Conservation (phyloP, 2,329 filamentous ascomycete species). For the Colletotrichum sojae region DNA sequence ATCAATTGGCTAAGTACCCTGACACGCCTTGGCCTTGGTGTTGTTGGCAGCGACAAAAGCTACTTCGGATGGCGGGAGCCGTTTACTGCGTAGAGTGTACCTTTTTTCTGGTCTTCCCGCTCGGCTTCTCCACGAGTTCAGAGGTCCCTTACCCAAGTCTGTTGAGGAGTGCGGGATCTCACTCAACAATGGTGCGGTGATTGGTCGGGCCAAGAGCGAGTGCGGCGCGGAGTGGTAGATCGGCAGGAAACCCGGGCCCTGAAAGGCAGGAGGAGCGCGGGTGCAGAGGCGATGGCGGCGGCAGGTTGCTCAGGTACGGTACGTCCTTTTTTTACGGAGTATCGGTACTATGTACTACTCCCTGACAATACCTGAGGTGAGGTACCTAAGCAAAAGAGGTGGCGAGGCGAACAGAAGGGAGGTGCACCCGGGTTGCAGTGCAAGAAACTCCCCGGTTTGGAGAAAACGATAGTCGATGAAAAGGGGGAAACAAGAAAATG, state of each 20-base stretch:
- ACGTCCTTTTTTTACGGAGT: too few relatives aligned
- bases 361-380: too few relatives aligned
- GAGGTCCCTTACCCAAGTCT: constrained; percentile 25
- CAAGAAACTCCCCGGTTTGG: too few relatives aligned
- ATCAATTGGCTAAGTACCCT: constrained; percentile 32
- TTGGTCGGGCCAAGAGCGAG: constrained; percentile 29
- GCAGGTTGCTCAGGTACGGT: too few relatives aligned
- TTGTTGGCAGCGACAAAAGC: too few relatives aligned
- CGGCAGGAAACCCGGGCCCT: constrained; percentile 33
- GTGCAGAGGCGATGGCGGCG: constrained; percentile 3
- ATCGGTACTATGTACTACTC: too few relatives aligned
- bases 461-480: neutral
- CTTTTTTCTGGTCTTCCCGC: neutral
- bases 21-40: neutral
- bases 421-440: too few relatives aligned
- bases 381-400: too few relatives aligned
- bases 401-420: too few relatives aligned
- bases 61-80: neutral
- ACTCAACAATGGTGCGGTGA: constrained; percentile 37
- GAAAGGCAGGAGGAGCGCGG: constrained; percentile 14
- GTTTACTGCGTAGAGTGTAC: neutral
- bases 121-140: constrained; percentile 32
- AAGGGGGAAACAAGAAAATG: neutral
- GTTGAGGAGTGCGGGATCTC: constrained; percentile 39
- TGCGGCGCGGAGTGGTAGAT: constrained; percentile 15